A percentile compares a stretch with the other conserved stretches of the same genome.
phyloP scores from a whole-genome alignment of 2,329 filamentous ascomycete genomes.

The Arthrocladium fulminans region DNA sequence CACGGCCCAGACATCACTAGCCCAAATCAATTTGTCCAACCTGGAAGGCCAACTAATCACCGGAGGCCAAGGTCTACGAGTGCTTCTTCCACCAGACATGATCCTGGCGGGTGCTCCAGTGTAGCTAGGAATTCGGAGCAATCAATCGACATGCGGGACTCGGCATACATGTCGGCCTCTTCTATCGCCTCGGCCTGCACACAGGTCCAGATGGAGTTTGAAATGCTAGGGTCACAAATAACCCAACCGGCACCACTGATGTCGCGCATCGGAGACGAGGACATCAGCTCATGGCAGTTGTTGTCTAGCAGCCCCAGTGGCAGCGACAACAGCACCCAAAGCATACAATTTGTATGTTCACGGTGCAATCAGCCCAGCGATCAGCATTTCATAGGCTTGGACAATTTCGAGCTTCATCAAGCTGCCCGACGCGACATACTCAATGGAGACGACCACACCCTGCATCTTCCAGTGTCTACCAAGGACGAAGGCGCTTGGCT shows the following conservation, averaged over 20 bases:
- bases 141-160: neutral
- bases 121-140: neutral
- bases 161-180: conserved; percentile 1
- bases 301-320: conserved; percentile 15
- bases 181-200: conserved; percentile 2
- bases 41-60: neutral
- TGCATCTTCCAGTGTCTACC: conserved; percentile 19
- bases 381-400: conserved; percentile 20
- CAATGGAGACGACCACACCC: conserved; percentile 9
- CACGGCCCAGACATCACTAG: neutral
- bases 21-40: neutral
- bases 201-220: conserved; percentile 15
- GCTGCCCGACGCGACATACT: conserved; percentile 2
- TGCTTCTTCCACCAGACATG: neutral
- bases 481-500: conserved; percentile 19
- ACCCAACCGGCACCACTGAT: conserved; percentile 15
- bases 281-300: conserved; percentile 18
- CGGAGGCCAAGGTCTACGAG: neutral
- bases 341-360: conserved; percentile 17
- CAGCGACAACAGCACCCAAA: conserved; percentile 12
- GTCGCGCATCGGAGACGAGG: conserved; percentile 19
- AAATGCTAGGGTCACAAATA: conserved; percentile 19
- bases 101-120: neutral
- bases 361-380: conserved; percentile 16
- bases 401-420: conserved; percentile 5